phyloP scores from a whole-genome alignment of 2,329 filamentous ascomycete species.

The Trichoderma sp. region DNA sequence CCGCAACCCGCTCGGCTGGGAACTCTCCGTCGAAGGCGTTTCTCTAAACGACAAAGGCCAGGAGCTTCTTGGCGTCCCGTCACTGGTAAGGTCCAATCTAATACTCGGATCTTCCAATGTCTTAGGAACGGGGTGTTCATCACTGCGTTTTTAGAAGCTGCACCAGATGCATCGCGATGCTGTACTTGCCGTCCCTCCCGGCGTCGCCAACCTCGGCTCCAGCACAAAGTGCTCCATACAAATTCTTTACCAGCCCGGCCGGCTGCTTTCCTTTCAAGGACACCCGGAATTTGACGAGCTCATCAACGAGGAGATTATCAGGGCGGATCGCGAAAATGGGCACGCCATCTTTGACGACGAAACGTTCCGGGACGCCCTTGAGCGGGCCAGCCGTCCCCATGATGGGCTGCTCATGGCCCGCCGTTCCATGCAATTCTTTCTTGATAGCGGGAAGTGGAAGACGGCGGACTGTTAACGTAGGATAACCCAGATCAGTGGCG shows the following conservation, averaged over 20 bases:
- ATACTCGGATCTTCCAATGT: too few species aligned
- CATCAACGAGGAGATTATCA: constrained; percentile 42
- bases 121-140: neutral
- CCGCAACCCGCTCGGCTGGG: constrained; percentile 45
- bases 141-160: constrained; percentile 32
- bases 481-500: neutral
- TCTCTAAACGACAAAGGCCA: constrained; percentile 43
- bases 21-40: constrained; percentile 46
- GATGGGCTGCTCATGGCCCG: constrained; percentile 37
- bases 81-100: neutral
- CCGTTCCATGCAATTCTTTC: constrained; percentile 36
- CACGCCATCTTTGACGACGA: constrained; percentile 37
- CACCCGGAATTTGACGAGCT: constrained; percentile 48
- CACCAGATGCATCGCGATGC: constrained; percentile 52
- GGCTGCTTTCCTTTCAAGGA: constrained; percentile 46
- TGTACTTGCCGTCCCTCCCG: constrained; percentile 43
- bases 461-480: constrained; percentile 13
- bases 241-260: constrained; percentile 43
- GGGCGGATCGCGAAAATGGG: constrained; percentile 33
- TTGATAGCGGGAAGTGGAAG: neutral
- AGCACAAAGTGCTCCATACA: constrained; percentile 45
- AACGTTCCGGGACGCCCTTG: constrained; percentile 36
- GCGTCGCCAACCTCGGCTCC: constrained; percentile 43
- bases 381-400: constrained; percentile 35
- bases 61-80: constrained; percentile 37